These are phyloP conservation scores for Fimicolochytrium jonesii DNA, from an alignment of 192 early-diverging fungal species.

Conservation along the genomic window DNA sequence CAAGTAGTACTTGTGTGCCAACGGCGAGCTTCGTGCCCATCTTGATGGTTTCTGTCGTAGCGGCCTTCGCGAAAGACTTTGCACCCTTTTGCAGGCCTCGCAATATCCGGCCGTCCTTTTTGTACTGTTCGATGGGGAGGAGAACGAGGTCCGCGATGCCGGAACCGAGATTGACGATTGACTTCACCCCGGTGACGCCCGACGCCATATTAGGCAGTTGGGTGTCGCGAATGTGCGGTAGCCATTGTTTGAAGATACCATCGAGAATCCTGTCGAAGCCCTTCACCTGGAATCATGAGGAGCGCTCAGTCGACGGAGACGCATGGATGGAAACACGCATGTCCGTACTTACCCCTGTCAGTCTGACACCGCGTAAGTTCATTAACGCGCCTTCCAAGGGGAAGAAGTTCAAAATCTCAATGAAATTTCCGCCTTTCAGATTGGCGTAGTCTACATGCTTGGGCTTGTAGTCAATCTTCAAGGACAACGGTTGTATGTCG, in stretches of 20 bases:
- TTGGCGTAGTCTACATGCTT: slow-evolving; percentile 76
- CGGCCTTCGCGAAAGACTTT: slow-evolving; percentile 82
- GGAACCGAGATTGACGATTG: slow-evolving; percentile 83
- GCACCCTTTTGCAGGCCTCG: slow-evolving; percentile 82
- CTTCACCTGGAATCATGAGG: slow-evolving; percentile 28
- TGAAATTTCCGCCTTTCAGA: slow-evolving; percentile 68
- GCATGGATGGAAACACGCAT: not conserved
- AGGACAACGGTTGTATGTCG: slow-evolving; percentile 66
- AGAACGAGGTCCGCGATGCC: slow-evolving; percentile 90
- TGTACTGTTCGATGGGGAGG: slow-evolving; percentile 90
- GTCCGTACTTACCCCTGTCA: slow-evolving; percentile 61
- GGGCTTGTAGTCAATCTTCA: slow-evolving; percentile 98
- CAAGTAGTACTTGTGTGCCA: slow-evolving; percentile 84
- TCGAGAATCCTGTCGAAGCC: slow-evolving; percentile 66
- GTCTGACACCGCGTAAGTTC: slow-evolving; percentile 68
- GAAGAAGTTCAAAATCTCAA: slow-evolving; percentile 89
- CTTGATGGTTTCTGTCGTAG: slow-evolving; percentile 87
- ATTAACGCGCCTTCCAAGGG: slow-evolving; percentile 89
- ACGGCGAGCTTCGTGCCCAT: slow-evolving; percentile 81
- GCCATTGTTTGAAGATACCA: slow-evolving; percentile 68
- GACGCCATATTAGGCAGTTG: slow-evolving; percentile 87
- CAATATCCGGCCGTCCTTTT: slow-evolving; percentile 84
- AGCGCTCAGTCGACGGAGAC: not conserved
- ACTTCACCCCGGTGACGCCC: slow-evolving; percentile 82
- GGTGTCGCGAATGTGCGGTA: slow-evolving; percentile 88